phyloP scores from a whole-genome alignment of 192 early-diverging fungal species.

The Phlyctochytrium bullatum region DNA sequence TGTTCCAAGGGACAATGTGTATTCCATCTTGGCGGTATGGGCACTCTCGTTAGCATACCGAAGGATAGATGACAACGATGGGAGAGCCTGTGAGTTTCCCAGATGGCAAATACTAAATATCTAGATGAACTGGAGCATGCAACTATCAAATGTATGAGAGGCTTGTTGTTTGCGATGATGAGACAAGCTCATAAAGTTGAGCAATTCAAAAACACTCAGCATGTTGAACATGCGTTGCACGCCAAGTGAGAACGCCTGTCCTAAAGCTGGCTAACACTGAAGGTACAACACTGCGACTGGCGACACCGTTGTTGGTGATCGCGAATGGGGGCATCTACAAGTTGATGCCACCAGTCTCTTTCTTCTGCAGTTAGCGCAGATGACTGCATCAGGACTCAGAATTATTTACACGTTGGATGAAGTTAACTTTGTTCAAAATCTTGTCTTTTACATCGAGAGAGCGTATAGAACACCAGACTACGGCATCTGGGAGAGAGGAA shows the following conservation, averaged over 20 bases:
- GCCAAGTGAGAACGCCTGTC: conserved; percentile 55
- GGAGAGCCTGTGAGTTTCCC: conserved; percentile 66
- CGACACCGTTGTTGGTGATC: conserved; percentile 81
- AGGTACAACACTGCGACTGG: conserved; percentile 78
- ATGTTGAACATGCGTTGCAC: conserved; percentile 67
- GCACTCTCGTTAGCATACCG: conserved; percentile 80
- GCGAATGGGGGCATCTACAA: conserved; percentile 85
- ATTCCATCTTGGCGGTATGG: conserved; percentile 80
- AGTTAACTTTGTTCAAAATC: conserved; percentile 81
- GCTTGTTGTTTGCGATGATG: conserved; percentile 78
- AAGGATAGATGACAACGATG: conserved; percentile 77
- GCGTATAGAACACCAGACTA: conserved; percentile 79
- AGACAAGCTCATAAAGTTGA: conserved; percentile 76
- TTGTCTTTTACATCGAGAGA: conserved; percentile 87
- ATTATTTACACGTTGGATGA: conserved; percentile 82
- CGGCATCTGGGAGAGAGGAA: conserved; percentile 86
- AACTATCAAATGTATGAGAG: conserved; percentile 83
- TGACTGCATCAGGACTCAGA: conserved; percentile 74
- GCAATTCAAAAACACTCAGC: conserved; percentile 77
- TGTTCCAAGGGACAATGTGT: conserved; percentile 74
- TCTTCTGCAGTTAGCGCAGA: conserved; percentile 73
- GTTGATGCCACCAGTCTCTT: conserved; percentile 85
- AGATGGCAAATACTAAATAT: neutral
- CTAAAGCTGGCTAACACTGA: neutral
- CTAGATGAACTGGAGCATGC: conserved; percentile 82